Evolutionary conservation across 2,329 filamentous ascomycete genomes (phyloP), one percentile per base, ranked within the genome.

Genomic region (Exophiala oligosperma): DNA sequence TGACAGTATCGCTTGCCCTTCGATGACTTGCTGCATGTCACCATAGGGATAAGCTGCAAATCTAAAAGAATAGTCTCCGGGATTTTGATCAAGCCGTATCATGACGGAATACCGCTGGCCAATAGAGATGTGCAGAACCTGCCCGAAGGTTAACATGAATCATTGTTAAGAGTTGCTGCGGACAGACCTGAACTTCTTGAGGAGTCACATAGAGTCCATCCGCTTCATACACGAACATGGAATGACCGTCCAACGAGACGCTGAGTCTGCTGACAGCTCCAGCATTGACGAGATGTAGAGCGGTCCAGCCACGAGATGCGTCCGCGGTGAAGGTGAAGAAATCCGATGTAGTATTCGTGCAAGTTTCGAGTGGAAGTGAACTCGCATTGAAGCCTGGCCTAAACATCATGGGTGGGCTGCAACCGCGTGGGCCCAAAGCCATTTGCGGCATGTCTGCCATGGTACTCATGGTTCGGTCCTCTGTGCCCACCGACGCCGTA

Each of bases 101-200:
- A 66, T 64, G 17, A 62, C 64, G 11, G 63, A 66, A 59, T 66
- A 66, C 1, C 63, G 59, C 48, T 65, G 62, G 38, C 62, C 63
- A 48, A 64, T 52, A 11, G 56, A 58, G 41, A 63, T 55, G 54
- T 57, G 54, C 32, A 65, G 56, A 29, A 62, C 63, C 62, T 65
- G 43, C 12, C 26, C 52, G 17, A 54, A 50, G 24, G 43, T 62
- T 57, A 58, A 57, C 49, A 59, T 51, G 43, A 53, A 48, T 37
- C 40, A 50, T 38, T 28, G 37, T 11, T 29, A 52, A 7, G 7
- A 32, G 21, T 17, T 40, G 29, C 17, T 46, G 29, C 26, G 7
- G 37, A 60, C 60, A 43, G 29, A 63, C 62, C 57, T 64, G 60
- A 50, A 64, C 62, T 44, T 64, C 54, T 58, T 66, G 63, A 44